A percentile compares a stretch with the other conserved stretches of the same genome.
Conservation (phyloP, 202 grass and related monocot genomes). For the Panicum hallii region DNA sequence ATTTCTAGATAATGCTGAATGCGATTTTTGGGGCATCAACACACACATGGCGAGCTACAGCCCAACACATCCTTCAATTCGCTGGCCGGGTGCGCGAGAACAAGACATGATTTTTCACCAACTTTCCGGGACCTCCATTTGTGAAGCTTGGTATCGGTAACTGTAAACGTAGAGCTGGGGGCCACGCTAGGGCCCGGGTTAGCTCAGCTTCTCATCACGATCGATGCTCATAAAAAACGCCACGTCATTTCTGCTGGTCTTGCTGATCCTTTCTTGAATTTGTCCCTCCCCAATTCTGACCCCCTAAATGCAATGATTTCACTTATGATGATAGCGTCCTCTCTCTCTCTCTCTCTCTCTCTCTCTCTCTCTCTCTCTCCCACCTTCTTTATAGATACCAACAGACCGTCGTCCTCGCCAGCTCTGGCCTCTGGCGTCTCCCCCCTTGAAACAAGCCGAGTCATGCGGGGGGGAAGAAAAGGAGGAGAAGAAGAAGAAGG, state of each 20-base stretch:
- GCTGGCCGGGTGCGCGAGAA: background rate
- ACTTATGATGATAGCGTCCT: conserved; percentile 49
- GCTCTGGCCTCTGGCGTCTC: conserved; percentile 19
- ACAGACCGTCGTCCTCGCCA: conserved; percentile 28
- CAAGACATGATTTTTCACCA: conserved; percentile 29
- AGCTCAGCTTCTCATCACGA: background rate
- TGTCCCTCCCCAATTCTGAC: conserved; percentile 37
- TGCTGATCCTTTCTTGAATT: background rate
- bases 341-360: background rate
- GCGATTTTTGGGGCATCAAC: background rate
- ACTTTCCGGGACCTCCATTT: conserved; percentile 1
- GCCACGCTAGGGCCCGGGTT: background rate
- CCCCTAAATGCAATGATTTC: conserved; percentile 64
- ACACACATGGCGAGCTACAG: background rate
- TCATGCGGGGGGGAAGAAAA: conserved; percentile 40
- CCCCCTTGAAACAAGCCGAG: conserved; percentile 57
- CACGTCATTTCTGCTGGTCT: conserved; percentile 37
- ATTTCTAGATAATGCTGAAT: background rate
- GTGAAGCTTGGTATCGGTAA: conserved; percentile 1
- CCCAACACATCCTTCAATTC: background rate
- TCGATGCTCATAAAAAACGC: background rate
- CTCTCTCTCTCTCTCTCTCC: conserved; percentile 3
- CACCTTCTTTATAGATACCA: conserved; percentile 51
- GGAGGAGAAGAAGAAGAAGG: background rate
- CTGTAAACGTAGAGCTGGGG: conserved; percentile 31